phyloP scores from a whole-genome alignment of 1,284 basidiomycete genomes.

The Coniferiporia weirii region DNA sequence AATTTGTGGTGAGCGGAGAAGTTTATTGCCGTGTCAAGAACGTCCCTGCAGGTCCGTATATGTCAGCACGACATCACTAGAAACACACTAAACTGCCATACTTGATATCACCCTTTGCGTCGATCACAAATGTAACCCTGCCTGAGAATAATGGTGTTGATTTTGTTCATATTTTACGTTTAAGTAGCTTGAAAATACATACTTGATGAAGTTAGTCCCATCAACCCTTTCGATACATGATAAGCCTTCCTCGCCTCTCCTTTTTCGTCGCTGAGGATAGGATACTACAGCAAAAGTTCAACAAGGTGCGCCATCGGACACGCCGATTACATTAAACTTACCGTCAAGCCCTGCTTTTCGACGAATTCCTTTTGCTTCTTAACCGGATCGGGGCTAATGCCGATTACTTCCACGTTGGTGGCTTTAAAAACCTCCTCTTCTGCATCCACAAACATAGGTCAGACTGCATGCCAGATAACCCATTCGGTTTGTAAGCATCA shows the following conservation, averaged over 20 bases:
- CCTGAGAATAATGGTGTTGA: slow-evolving; percentile 28
- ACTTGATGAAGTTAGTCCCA: slow-evolving; percentile 51
- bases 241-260: slow-evolving; percentile 61
- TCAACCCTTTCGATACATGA: slow-evolving; percentile 53
- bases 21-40: slow-evolving; percentile 51
- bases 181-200: neutral
- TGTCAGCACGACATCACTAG: neutral
- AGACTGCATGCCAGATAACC: neutral
- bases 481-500: slow-evolving; percentile 28
- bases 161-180: neutral
- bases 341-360: slow-evolving; percentile 64
- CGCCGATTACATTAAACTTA: slow-evolving; percentile 28
- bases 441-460: slow-evolving; percentile 25
- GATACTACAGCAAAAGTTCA: slow-evolving; percentile 43
- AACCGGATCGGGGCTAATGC: slow-evolving; percentile 65
- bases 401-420: slow-evolving; percentile 60
- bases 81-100: slow-evolving; percentile 27
- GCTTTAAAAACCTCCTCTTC: slow-evolving; percentile 65
- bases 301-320: neutral
- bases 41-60: slow-evolving; percentile 37
- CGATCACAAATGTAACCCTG: slow-evolving; percentile 71
- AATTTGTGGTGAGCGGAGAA: slow-evolving; percentile 63
- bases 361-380: slow-evolving; percentile 69
- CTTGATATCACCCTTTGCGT: slow-evolving; percentile 61
- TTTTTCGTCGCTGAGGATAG: slow-evolving; percentile 65